These are phyloP conservation scores for Coffea eugenioides DNA, from an alignment of 257 asterid genomes.

Conservation along the genomic window DNA sequence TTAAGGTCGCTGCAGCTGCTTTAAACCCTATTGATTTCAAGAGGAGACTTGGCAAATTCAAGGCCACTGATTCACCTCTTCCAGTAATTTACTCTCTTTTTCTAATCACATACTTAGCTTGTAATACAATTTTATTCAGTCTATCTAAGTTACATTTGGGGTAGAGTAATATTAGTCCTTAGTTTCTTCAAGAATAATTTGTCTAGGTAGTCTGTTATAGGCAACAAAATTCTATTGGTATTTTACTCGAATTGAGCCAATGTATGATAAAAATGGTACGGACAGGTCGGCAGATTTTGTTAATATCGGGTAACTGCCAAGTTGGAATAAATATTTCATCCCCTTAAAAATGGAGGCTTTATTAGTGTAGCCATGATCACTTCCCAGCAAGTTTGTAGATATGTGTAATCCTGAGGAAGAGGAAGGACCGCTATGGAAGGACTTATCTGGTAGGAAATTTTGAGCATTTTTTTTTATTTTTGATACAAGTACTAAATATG, in stretches of 20 bases:
- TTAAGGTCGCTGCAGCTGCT: slow-evolving; percentile 85
- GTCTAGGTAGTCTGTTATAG: not conserved
- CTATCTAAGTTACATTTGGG: not conserved
- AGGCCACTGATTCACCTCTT: slow-evolving; percentile 93
- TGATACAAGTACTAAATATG: not conserved
- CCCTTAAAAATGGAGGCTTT: not conserved
- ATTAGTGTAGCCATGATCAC: not conserved
- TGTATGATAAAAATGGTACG: not conserved
- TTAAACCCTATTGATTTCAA: slow-evolving; percentile 88
- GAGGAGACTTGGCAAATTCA: slow-evolving; percentile 69
- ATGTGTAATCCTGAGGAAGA: not conserved
- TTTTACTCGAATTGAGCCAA: not conserved
- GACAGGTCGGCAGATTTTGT: too few species aligned
- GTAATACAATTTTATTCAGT: not conserved
- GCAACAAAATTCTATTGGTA: not conserved
- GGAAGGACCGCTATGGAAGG: not conserved
- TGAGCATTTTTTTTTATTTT: not conserved
- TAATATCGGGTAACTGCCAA: not conserved
- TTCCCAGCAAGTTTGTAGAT: not conserved
- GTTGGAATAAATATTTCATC: not conserved
- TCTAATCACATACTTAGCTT: not conserved
- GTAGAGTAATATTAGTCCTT: not conserved
- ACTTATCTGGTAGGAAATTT: not conserved
- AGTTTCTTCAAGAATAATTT: not conserved
- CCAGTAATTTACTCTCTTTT: slow-evolving; percentile 45